Percentiles rank a stretch among this genome's conserved stretches.
These are phyloP conservation scores for Helminthosporium solani DNA, from an alignment of 2,329 filamentous ascomycete genomes.

Conservation along the genomic window DNA sequence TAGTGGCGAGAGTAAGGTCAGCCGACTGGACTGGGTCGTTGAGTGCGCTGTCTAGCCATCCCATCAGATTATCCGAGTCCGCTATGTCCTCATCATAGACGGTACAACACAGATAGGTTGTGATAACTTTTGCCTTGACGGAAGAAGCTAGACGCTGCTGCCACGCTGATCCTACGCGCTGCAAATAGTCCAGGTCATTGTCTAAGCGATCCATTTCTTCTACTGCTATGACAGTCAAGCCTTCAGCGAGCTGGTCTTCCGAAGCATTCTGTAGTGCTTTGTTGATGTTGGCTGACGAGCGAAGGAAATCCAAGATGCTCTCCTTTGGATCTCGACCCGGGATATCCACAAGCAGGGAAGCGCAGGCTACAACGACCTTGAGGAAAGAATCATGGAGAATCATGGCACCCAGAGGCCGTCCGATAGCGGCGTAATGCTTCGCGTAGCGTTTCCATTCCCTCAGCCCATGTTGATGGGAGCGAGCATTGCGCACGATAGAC, in stretches of 20 bases:
- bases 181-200: conserved; percentile 84
- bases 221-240: conserved; percentile 69
- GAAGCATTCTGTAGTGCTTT: conserved; percentile 19
- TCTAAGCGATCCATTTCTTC: conserved; percentile 87
- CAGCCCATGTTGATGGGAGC: conserved; percentile 62
- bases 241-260: conserved; percentile 47
- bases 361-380: conserved; percentile 75
- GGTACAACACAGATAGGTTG: conserved; percentile 82
- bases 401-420: conserved; percentile 85
- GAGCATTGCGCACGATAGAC: conserved; percentile 82
- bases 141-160: conserved; percentile 85
- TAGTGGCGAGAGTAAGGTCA: conserved; percentile 72
- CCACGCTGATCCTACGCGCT: conserved; percentile 73
- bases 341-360: conserved; percentile 69
- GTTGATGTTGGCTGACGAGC: conserved; percentile 17
- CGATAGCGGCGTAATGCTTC: conserved; percentile 76
- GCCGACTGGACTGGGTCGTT: conserved; percentile 79
- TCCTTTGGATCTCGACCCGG: conserved; percentile 59
- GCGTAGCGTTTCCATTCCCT: conserved; percentile 87
- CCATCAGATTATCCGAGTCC: conserved; percentile 74
- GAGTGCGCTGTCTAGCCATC: conserved; percentile 82
- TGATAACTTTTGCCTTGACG: conserved; percentile 79
- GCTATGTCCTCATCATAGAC: conserved; percentile 79
- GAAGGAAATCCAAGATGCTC: conserved; percentile 71
- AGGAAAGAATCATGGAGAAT: conserved; percentile 87